phyloP scores from a whole-genome alignment of 306 rosid genomes.

The Pterocarpus santalinus region DNA sequence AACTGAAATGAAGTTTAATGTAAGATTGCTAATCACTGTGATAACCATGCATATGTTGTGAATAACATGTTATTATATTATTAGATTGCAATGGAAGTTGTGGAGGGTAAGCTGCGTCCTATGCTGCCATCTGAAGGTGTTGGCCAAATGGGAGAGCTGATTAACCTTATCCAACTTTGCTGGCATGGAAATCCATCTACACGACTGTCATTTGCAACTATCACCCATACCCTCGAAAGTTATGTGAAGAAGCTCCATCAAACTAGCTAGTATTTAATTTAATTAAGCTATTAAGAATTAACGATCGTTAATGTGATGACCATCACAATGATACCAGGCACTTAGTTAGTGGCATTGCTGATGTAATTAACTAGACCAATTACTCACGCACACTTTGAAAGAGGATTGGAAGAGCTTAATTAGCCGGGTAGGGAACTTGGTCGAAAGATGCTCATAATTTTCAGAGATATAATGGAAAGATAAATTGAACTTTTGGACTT shows the following conservation, averaged over 20 bases:
- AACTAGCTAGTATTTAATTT: not conserved
- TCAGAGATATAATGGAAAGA: not conserved
- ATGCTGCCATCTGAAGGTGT: slow-evolving; percentile 46
- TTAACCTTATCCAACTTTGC: slow-evolving; percentile 51
- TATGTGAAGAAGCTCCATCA: slow-evolving; percentile 22
- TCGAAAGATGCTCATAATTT: not conserved
- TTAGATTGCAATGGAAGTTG: slow-evolving; percentile 81
- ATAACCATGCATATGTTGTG: not conserved
- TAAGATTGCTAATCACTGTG: not conserved
- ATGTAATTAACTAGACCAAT: not conserved
- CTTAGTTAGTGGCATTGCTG: not conserved
- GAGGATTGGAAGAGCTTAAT: not conserved
- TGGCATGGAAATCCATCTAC: slow-evolving; percentile 60
- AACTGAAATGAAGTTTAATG: not conserved
- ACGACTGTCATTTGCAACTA: slow-evolving; percentile 65
- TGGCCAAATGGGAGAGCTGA: slow-evolving; percentile 52
- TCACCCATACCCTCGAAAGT: slow-evolving; percentile 51
- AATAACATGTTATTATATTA: not conserved
- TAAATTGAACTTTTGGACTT: not conserved
- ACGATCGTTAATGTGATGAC: too few species aligned
- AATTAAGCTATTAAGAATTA: too few species aligned
- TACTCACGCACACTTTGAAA: not conserved
- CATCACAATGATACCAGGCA: too few species aligned
- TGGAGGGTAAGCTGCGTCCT: slow-evolving; percentile 68
- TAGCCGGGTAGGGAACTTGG: not conserved